Evolutionary conservation across 2,329 filamentous ascomycete genomes (phyloP).

Genomic region (Xylaria sp.): DNA sequence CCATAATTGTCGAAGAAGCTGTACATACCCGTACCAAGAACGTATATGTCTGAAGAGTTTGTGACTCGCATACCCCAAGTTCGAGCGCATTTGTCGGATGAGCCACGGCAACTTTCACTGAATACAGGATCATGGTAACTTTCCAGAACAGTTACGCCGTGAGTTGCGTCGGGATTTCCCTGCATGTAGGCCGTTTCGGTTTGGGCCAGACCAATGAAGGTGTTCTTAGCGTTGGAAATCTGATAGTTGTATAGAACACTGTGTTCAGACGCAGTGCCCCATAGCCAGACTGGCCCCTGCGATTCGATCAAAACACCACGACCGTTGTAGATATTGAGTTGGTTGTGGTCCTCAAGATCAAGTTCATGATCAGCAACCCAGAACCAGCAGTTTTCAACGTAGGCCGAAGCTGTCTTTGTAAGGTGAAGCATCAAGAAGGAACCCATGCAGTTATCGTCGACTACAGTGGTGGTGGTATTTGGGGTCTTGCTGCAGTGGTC

Average conservation of each 20-base stretch:
- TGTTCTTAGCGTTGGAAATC: slow-evolving; percentile 66
- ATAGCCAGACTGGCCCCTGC: slow-evolving; percentile 73
- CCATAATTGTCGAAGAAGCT: slow-evolving; percentile 79
- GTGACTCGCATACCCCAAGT: slow-evolving; percentile 70
- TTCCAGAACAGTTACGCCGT: slow-evolving; percentile 57
- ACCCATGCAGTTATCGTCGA: slow-evolving; percentile 65
- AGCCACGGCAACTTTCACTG: slow-evolving; percentile 45
- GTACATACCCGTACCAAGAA: slow-evolving; percentile 73
- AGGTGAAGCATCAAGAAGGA: slow-evolving; percentile 67
- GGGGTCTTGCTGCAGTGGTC: slow-evolving; percentile 76
- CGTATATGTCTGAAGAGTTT: slow-evolving; percentile 59
- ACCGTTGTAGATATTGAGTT: slow-evolving; percentile 84
- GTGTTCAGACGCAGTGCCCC: slow-evolving; percentile 67
- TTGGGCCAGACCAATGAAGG: slow-evolving; percentile 81
- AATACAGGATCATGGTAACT: slow-evolving; percentile 66
- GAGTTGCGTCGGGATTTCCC: slow-evolving; percentile 67
- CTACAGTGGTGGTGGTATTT: slow-evolving; percentile 51
- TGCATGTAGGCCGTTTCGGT: slow-evolving; percentile 89
- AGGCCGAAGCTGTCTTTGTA: slow-evolving; percentile 58
- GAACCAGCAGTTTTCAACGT: slow-evolving; percentile 86
- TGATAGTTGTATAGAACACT: slow-evolving; percentile 77
- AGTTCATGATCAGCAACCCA: slow-evolving; percentile 91
- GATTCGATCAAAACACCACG: slow-evolving; percentile 78
- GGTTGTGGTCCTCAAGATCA: slow-evolving; percentile 65
- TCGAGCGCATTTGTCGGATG: slow-evolving; percentile 55